Conservation (phyloP, 495 filamentous ascomycete species). For the Immersiella caudata region DNA sequence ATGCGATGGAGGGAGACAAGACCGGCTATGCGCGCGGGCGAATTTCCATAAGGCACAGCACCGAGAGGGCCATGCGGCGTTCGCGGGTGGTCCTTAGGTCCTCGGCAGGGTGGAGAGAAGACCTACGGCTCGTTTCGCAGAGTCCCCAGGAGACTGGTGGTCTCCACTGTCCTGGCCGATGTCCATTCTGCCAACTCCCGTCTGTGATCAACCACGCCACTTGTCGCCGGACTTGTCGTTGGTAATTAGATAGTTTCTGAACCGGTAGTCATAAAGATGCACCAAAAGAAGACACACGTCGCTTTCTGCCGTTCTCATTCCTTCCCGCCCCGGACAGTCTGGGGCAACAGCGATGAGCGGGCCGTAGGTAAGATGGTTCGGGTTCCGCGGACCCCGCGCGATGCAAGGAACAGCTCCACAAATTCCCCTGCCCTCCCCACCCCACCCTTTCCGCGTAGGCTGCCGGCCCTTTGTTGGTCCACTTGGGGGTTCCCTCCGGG, state of each 20-base stretch:
- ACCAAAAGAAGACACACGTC: no score
- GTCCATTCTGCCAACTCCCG: not conserved
- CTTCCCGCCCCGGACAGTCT: not conserved
- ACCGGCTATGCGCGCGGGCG: no score
- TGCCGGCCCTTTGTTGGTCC: no score
- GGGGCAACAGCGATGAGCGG: not conserved
- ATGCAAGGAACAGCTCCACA: not conserved
- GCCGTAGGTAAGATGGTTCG: not conserved
- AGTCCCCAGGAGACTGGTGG: not conserved
- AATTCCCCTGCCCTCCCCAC: not conserved
- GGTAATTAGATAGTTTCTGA: no score
- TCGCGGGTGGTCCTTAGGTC: not conserved
- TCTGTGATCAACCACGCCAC: no score
- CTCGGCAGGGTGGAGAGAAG: not conserved
- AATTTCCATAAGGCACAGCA: no score
- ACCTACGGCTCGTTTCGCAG: conserved; percentile 24
- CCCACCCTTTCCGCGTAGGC: not conserved
- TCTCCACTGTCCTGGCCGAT: not conserved
- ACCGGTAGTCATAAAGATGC: no score
- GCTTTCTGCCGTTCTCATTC: no score
- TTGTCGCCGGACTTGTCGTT: no score
- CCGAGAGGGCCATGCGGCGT: no score
- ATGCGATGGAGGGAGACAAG: not conserved
- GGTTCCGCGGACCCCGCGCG: not conserved
- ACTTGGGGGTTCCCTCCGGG: no score